These are phyloP conservation scores for Zoysia japonica DNA, from an alignment of 176 grass and related monocot species.

Conservation along the genomic window DNA sequence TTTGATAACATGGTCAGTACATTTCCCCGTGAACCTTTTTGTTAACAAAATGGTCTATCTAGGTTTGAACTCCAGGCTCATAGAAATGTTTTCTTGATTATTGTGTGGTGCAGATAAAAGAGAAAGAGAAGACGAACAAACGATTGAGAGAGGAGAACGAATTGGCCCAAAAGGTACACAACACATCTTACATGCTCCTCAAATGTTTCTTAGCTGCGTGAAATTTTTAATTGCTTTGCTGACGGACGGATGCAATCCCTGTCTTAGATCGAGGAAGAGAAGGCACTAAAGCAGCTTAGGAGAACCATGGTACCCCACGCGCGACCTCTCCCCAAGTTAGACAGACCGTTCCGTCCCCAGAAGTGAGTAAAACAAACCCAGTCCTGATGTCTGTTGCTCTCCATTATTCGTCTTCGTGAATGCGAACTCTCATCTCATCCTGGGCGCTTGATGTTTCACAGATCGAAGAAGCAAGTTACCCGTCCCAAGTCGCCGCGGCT, in stretches of 20 bases:
- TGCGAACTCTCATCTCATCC: neutral
- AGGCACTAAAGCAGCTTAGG: constrained; percentile 85
- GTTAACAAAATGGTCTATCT: neutral
- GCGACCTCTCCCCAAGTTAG: constrained; percentile 79
- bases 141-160: constrained; percentile 83
- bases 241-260: constrained; percentile 21
- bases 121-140: constrained; percentile 83
- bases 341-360: constrained; percentile 80
- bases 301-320: constrained; percentile 87
- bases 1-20: constrained; percentile 74
- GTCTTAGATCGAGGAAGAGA: constrained; percentile 92
- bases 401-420: constrained; percentile 14
- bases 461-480: constrained; percentile 73
- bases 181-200: neutral
- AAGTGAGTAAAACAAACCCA: constrained; percentile 47
- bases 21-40: neutral
- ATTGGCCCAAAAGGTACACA: constrained; percentile 70
- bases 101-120: constrained; percentile 59
- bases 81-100: neutral
- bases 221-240: neutral
- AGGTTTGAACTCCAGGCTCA: neutral
- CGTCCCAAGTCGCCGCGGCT: constrained; percentile 67
- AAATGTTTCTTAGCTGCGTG: neutral
- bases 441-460: constrained; percentile 19
- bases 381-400: neutral